Evolutionary conservation across 805 yeast species (phyloP).

Genomic region (Limtongia smithiae): DNA sequence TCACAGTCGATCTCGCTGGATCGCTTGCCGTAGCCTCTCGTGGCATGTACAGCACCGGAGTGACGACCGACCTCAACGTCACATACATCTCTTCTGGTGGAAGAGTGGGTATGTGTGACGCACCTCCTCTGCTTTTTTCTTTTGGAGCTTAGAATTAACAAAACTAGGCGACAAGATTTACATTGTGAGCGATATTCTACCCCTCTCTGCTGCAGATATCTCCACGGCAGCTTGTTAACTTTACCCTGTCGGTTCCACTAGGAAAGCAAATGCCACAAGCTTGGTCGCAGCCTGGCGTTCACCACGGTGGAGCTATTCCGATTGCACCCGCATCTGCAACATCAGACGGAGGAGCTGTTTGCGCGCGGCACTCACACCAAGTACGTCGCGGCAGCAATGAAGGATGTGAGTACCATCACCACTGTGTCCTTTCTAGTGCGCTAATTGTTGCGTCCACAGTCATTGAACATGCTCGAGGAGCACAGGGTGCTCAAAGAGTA

Average conservation of each 20-base stretch:
- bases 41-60: conserved; percentile 45
- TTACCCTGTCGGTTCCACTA: background rate
- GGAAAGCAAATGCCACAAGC: conserved; percentile 37
- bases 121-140: background rate
- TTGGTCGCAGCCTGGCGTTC: conserved; percentile 44
- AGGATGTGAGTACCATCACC: conserved; percentile 38
- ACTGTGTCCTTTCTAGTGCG: too few species aligned
- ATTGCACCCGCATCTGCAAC: conserved; percentile 12
- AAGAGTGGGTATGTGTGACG: conserved; percentile 30
- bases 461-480: too few species aligned
- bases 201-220: too few species aligned
- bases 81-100: conserved; percentile 43
- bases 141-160: background rate
- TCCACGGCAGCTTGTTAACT: background rate
- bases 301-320: conserved; percentile 40
- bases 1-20: conserved; percentile 43
- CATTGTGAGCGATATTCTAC: conserved; percentile 16
- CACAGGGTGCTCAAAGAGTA: too few species aligned
- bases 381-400: conserved; percentile 39
- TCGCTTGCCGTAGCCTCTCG: conserved; percentile 43
- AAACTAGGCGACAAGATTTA: conserved; percentile 24
- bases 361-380: conserved; percentile 47
- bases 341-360: conserved; percentile 28
- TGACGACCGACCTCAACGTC: conserved; percentile 42
- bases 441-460: too few species aligned